phyloP scores from a whole-genome alignment of 2,329 filamentous ascomycete genomes.

The Cladosporium sphaerospermum region DNA sequence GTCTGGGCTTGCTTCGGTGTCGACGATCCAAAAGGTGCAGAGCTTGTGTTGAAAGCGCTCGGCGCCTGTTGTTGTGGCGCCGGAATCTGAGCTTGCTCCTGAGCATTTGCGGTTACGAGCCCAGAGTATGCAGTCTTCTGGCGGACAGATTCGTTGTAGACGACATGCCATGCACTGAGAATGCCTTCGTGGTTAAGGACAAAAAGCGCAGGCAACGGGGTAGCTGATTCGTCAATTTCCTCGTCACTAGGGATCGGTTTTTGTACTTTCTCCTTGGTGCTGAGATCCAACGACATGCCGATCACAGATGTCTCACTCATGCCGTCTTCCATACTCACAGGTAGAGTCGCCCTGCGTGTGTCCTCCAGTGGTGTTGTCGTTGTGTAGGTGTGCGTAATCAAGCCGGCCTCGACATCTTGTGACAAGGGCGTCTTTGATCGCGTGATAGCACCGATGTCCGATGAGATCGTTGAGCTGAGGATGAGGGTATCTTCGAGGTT shows the following conservation, averaged over 20 bases:
- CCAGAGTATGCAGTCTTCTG: slow-evolving; percentile 67
- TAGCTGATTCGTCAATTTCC: slow-evolving; percentile 70
- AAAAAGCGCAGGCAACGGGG: slow-evolving; percentile 76
- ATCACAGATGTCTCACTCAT: slow-evolving; percentile 69
- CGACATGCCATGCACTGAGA: slow-evolving; percentile 80
- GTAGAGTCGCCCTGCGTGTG: slow-evolving; percentile 66
- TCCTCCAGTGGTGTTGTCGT: slow-evolving; percentile 68
- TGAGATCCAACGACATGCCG: slow-evolving; percentile 68
- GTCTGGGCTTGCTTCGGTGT: background rate
- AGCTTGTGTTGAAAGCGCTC: slow-evolving; percentile 14
- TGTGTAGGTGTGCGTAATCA: slow-evolving; percentile 63
- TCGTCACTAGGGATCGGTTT: slow-evolving; percentile 46
- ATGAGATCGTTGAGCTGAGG: slow-evolving; percentile 70
- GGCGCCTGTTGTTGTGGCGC: background rate
- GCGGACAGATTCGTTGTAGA: slow-evolving; percentile 81
- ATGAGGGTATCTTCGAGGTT: slow-evolving; percentile 76
- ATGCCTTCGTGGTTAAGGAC: slow-evolving; percentile 84
- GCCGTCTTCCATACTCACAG: slow-evolving; percentile 54
- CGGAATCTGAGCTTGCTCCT: slow-evolving; percentile 23
- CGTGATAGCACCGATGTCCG: slow-evolving; percentile 72
- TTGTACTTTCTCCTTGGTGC: slow-evolving; percentile 31
- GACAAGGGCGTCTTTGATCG: slow-evolving; percentile 64
- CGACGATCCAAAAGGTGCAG: slow-evolving; percentile 29
- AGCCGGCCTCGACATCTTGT: slow-evolving; percentile 52
- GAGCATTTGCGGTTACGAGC: slow-evolving; percentile 44